These are phyloP conservation scores for Collybiopsis confluens DNA, from an alignment of 768 basidiomycete genomes.

Conservation along the genomic window DNA sequence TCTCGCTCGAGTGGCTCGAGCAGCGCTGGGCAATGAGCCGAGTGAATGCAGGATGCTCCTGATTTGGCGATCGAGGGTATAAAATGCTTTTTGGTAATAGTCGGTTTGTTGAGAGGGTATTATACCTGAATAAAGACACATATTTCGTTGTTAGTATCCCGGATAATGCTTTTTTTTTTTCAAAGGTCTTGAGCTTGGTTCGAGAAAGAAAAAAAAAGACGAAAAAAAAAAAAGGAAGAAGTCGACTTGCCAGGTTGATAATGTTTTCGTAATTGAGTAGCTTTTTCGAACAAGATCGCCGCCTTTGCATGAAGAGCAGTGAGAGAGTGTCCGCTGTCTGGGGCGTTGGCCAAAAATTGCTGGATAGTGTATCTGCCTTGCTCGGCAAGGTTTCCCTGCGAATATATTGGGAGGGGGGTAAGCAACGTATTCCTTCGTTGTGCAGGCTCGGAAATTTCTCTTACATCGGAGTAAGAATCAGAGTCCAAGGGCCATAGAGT, in stretches of 20 bases:
- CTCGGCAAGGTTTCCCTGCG: no score
- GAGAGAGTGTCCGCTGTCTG: slow-evolving; percentile 10
- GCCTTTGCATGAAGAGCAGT: slow-evolving; percentile 15
- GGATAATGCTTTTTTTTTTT: no score
- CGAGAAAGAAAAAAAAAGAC: no score
- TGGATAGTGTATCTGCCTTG: slow-evolving; percentile 12
- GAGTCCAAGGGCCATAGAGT: slow-evolving; percentile 37
- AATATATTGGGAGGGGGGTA: not conserved
- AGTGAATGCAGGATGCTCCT: slow-evolving; percentile 4
- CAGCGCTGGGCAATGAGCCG: not conserved
- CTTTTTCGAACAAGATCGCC: slow-evolving; percentile 14
- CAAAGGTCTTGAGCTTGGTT: no score
- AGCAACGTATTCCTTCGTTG: not conserved
- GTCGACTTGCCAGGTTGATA: slow-evolving; percentile 10
- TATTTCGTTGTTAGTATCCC: not conserved
- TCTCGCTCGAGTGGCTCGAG: slow-evolving; percentile 1
- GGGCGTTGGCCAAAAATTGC: slow-evolving; percentile 11
- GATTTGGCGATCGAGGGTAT: slow-evolving; percentile 10
- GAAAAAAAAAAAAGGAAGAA: not conserved
- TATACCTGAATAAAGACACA: not conserved
- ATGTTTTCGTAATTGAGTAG: slow-evolving; percentile 7
- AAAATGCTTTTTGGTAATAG: slow-evolving; percentile 6
- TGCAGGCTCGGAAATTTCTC: not conserved
- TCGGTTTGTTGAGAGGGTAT: not conserved
- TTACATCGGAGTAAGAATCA: slow-evolving; percentile 12